A percentile compares a stretch with the other conserved stretches of the same genome.
Evolutionary conservation across 305 asterid species (phyloP).

Genomic region (Solanum hybrid): DNA sequence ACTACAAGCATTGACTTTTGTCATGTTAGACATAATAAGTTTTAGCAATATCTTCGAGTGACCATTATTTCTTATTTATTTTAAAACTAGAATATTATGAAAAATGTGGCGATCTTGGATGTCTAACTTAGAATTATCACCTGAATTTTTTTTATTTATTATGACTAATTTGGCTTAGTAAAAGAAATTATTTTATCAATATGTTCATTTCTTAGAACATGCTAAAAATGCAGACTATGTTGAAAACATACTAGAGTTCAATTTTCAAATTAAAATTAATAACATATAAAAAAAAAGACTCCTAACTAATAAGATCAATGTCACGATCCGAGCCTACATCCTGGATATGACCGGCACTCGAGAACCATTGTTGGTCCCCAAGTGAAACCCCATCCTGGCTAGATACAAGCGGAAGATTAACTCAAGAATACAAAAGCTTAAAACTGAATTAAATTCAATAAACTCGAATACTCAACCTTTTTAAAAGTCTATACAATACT

Average conservation of each 20-base stretch:
- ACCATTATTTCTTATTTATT: slow-evolving; percentile 11
- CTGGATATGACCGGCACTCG: no score
- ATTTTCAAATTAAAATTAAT: background rate
- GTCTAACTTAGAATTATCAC: background rate
- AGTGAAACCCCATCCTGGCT: no score
- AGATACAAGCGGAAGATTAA: no score
- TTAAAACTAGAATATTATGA: background rate
- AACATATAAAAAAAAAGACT: background rate
- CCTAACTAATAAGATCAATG: background rate
- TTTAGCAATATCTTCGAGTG: slow-evolving; percentile 74
- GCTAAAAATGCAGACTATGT: background rate
- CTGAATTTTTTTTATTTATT: background rate
- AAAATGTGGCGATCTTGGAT: background rate
- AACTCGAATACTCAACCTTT: no score
- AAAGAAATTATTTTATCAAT: background rate
- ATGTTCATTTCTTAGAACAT: background rate
- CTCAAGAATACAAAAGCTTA: no score
- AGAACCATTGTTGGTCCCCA: no score
- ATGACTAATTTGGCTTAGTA: background rate
- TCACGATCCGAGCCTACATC: no score
- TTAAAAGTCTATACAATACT: no score
- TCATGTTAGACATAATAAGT: slow-evolving; percentile 63
- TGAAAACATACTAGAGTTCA: background rate
- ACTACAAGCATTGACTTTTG: slow-evolving; percentile 66
- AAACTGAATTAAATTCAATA: no score